Evolutionary conservation across 306 rosid species (phyloP).

Genomic region (Mimosa pudica): DNA sequence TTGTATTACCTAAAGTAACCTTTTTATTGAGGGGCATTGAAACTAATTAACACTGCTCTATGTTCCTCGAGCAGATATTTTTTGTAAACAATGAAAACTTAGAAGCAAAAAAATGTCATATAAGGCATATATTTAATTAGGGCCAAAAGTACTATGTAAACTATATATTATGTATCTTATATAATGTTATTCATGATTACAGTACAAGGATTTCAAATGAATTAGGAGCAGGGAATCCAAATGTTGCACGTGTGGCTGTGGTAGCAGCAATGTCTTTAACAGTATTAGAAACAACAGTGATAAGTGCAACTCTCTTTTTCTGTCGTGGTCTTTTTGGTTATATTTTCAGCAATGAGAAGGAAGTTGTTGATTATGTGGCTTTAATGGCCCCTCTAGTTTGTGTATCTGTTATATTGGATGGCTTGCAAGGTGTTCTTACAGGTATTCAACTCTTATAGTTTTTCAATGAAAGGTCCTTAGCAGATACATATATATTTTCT

Average conservation of each 20-base stretch:
- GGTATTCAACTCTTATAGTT: conserved; percentile 37
- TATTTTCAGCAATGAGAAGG: conserved; percentile 62
- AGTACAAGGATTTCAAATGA: conserved; percentile 83
- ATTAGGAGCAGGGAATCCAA: conserved; percentile 72
- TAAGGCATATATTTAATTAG: too few relatives aligned
- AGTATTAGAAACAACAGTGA: conserved; percentile 43
- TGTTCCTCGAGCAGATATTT: too few relatives aligned
- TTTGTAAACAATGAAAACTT: too few relatives aligned
- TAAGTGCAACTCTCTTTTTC: conserved; percentile 46
- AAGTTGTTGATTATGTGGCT: conserved; percentile 71
- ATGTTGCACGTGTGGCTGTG: conserved; percentile 56
- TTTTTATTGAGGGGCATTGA: too few relatives aligned
- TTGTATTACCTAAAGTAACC: too few relatives aligned
- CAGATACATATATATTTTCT: too few relatives aligned
- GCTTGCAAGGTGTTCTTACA: conserved; percentile 64
- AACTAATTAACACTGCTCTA: too few relatives aligned
- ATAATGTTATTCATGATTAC: conserved; percentile 5
- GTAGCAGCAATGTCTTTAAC: conserved; percentile 51
- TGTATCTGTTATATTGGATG: conserved; percentile 55
- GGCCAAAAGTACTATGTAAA: neutral
- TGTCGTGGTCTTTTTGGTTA: conserved; percentile 60
- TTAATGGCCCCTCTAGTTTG: conserved; percentile 66
- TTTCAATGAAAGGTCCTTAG: too few relatives aligned
- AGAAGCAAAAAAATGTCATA: too few relatives aligned
- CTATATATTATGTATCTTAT: neutral